phyloP scores from a whole-genome alignment of 164 flowering plant genomes.

The Echeveria elegans region DNA sequence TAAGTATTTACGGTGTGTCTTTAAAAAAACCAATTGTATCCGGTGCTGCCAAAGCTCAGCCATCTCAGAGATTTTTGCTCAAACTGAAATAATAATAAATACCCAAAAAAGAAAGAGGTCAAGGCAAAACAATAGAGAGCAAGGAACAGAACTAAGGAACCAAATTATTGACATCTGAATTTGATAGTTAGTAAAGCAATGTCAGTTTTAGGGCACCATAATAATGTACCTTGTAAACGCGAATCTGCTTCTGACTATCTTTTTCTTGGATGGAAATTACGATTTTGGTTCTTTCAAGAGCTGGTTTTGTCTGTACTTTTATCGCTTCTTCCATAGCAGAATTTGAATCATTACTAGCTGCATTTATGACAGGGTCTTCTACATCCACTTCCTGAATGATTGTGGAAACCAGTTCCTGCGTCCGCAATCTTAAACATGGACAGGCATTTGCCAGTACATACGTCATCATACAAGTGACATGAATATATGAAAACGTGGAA shows the following conservation, averaged over 20 bases:
- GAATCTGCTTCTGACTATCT: slow-evolving; percentile 55
- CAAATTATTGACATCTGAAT: background rate
- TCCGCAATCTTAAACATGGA: slow-evolving; percentile 44
- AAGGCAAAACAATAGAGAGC: background rate
- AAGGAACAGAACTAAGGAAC: background rate
- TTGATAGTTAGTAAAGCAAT: background rate
- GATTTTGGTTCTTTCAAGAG: slow-evolving; percentile 48
- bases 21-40: background rate
- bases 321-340: slow-evolving; percentile 20
- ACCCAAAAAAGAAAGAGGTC: too few relatives aligned
- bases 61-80: background rate
- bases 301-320: slow-evolving; percentile 23
- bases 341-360: slow-evolving; percentile 21
- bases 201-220: background rate
- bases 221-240: slow-evolving; percentile 51
- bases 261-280: slow-evolving; percentile 70
- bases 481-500: too few relatives aligned
- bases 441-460: background rate
- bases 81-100: background rate
- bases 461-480: background rate
- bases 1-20: background rate
- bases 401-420: slow-evolving; percentile 54
- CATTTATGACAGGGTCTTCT: slow-evolving; percentile 46
- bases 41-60: background rate
- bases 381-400: slow-evolving; percentile 42